A percentile compares a stretch with the other conserved stretches of the same genome.
Evolutionary conservation across 768 basidiomycete genomes (phyloP).

Genomic region (Sistotremastrum niveocremeum): DNA sequence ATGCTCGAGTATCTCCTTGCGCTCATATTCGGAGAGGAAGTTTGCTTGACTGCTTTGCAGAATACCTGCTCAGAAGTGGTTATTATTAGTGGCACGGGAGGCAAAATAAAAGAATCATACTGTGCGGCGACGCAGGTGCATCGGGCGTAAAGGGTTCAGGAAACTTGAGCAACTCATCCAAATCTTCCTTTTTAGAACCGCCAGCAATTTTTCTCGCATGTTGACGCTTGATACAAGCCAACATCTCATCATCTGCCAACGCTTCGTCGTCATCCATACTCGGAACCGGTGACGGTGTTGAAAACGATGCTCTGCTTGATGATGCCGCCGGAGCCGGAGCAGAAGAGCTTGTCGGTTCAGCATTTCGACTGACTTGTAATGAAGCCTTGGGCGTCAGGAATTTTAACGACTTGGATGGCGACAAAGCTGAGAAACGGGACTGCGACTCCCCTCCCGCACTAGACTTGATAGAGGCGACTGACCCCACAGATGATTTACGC

Average conservation of each 20-base stretch:
- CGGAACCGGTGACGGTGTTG: conserved; percentile 75
- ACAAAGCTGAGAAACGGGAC: conserved; percentile 64
- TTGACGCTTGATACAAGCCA: conserved; percentile 82
- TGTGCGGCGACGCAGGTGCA: conserved; percentile 48
- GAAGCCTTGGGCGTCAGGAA: conserved; percentile 69
- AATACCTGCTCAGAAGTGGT: conserved; percentile 30
- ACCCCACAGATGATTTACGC: conserved; percentile 74
- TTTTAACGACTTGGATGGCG: conserved; percentile 75
- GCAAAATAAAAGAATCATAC: conserved; percentile 30
- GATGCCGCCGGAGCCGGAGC: conserved; percentile 42
- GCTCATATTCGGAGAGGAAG: conserved; percentile 75
- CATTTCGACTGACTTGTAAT: conserved; percentile 24
- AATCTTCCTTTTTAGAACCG: conserved; percentile 73
- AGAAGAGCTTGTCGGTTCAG: conserved; percentile 41
- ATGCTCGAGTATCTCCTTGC: conserved; percentile 83
- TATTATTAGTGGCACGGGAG: conserved; percentile 4
- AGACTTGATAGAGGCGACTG: conserved; percentile 55
- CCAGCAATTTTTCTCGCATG: conserved; percentile 76
- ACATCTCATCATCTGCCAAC: conserved; percentile 93
- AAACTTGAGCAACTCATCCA: conserved; percentile 82
- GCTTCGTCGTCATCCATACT: conserved; percentile 78
- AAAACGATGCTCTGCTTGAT: conserved; percentile 60
- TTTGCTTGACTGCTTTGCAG: conserved; percentile 54
- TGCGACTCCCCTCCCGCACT: conserved; percentile 27
- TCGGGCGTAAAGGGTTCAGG: conserved; percentile 78